Evolutionary conservation across 208 protist genomes (phyloP).

Genomic region (Naegleria lovaniensis): DNA sequence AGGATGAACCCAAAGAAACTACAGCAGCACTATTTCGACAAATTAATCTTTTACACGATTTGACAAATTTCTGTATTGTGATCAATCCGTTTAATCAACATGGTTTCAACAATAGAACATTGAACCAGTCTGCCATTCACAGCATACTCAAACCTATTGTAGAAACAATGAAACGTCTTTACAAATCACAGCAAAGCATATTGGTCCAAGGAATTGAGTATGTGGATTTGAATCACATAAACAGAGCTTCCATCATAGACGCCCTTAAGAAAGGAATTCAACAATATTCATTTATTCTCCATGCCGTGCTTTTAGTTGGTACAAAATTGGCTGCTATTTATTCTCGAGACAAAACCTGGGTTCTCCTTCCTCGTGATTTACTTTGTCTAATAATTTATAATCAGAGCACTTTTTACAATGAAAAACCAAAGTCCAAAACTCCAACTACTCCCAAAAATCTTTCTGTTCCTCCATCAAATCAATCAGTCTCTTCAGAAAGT

Average conservation of each 20-base stretch:
- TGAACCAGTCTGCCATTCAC: neutral
- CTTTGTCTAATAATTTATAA: neutral
- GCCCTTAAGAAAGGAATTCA: neutral
- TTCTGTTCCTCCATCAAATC: neutral
- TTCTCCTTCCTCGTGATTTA: constrained; percentile 2
- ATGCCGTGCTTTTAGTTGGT: constrained; percentile 15
- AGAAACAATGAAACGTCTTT: neutral
- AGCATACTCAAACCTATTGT: neutral
- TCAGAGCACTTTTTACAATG: neutral
- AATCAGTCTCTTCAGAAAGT: neutral
- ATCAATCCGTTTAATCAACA: neutral
- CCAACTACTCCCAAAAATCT: neutral
- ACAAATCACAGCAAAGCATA: neutral
- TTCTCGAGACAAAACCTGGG: neutral
- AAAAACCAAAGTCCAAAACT: neutral
- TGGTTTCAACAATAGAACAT: neutral
- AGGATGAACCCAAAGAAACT: neutral
- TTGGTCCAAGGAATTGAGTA: constrained; percentile 19
- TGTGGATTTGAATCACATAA: neutral
- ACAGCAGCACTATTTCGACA: constrained; percentile 4
- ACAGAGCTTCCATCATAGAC: neutral
- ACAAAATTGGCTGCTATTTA: constrained; percentile 12
- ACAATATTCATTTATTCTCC: neutral
- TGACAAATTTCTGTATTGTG: neutral
- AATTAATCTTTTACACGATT: constrained; percentile 17